Percentiles rank a stretch among this genome's conserved stretches.
phyloP scores from a whole-genome alignment of 2,329 filamentous ascomycete species.

The Penicillium psychrosexuale region DNA sequence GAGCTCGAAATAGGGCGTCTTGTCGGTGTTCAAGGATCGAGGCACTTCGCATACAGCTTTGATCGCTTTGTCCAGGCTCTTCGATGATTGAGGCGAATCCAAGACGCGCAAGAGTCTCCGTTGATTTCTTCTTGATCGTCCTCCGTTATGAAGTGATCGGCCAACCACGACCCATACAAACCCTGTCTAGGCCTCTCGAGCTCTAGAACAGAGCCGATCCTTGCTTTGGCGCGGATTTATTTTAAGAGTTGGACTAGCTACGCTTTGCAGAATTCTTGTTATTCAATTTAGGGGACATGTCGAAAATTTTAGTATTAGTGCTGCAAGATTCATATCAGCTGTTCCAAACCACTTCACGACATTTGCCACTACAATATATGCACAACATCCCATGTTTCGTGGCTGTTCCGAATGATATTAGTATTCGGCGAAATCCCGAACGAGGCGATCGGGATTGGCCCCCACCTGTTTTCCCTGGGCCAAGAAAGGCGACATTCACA shows the following conservation, averaged over 20 bases:
- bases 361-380: neutral
- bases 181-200: neutral
- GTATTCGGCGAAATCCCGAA: slow-evolving; percentile 5
- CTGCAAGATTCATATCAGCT: neutral
- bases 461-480: neutral
- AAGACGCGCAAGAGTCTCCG: neutral
- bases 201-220: slow-evolving; percentile 6
- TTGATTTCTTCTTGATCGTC: neutral
- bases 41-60: neutral
- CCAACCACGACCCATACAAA: neutral
- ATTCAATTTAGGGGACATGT: neutral
- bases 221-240: neutral
- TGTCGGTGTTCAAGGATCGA: neutral
- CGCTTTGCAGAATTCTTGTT: neutral
- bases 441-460: slow-evolving; percentile 2
- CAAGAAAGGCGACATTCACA: neutral
- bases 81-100: neutral
- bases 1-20: neutral
- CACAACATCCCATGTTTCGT: neutral
- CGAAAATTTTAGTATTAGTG: neutral
- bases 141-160: slow-evolving; percentile 3
- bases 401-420: neutral
- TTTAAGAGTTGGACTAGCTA: neutral
- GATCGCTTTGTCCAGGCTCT: neutral
- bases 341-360: neutral